These are phyloP conservation scores for Cenococcum geophilum DNA, from an alignment of 495 filamentous ascomycete genomes.

Conservation along the genomic window DNA sequence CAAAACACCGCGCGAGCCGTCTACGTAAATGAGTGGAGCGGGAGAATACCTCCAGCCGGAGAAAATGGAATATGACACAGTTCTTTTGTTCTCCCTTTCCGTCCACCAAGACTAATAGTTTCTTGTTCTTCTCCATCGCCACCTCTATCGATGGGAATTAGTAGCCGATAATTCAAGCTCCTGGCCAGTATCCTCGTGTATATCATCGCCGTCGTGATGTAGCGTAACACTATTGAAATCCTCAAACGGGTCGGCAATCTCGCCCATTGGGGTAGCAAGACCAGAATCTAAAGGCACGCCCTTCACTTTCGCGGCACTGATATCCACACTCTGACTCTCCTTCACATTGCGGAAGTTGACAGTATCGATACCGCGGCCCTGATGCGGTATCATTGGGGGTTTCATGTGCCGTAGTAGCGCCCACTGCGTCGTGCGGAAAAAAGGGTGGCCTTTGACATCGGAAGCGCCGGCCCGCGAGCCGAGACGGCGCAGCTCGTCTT, in stretches of 20 bases:
- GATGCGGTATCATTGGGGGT: conserved; percentile 94
- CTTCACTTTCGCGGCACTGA: conserved; percentile 55
- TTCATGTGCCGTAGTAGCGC: conserved; percentile 95
- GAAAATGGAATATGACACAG: background rate
- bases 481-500: conserved; percentile 91
- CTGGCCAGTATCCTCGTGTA: background rate
- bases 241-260: conserved; percentile 89
- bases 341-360: conserved; percentile 97
- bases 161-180: background rate
- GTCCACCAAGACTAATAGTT: background rate
- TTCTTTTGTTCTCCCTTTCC: background rate
- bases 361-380: conserved; percentile 86
- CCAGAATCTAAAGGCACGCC: conserved; percentile 83
- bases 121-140: background rate
- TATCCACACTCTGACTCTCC: conserved; percentile 92
- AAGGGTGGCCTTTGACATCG: conserved; percentile 93
- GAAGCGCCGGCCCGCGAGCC: conserved; percentile 92
- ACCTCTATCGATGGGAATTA: background rate
- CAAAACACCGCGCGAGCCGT: background rate
- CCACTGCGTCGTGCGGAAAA: conserved; percentile 95
- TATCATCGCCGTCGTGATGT: conserved; percentile 89
- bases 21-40: background rate
- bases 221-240: conserved; percentile 98
- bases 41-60: background rate
- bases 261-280: conserved; percentile 75